Conservation (phyloP, 2,329 filamentous ascomycete species). For the Remersonia thermophila region DNA sequence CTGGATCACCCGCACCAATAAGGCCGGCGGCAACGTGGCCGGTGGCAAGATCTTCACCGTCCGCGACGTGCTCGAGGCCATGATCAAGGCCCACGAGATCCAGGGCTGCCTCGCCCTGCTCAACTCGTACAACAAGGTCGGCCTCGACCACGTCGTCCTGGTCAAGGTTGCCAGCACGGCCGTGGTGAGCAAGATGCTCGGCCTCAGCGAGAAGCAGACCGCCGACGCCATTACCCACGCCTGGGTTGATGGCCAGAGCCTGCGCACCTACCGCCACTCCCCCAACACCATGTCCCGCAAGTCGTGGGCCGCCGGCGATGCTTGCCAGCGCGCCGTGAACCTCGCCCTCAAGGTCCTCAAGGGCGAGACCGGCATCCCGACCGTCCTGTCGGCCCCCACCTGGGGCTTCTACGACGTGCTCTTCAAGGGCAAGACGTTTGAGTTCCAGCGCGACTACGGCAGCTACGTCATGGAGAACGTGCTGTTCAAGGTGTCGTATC, state of each 20-base stretch:
- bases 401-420: slow-evolving; percentile 99
- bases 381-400: slow-evolving; percentile 78
- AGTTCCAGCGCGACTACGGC: slow-evolving; percentile 91
- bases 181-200: slow-evolving; percentile 90
- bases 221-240: slow-evolving; percentile 93
- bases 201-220: slow-evolving; percentile 78
- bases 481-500: slow-evolving; percentile 98
- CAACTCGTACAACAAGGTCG: slow-evolving; percentile 98
- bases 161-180: slow-evolving; percentile 96
- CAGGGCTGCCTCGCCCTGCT: slow-evolving; percentile 93
- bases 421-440: slow-evolving; percentile 90
- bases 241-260: slow-evolving; percentile 90
- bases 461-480: slow-evolving; percentile 99
- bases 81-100: slow-evolving; percentile 99
- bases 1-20: slow-evolving; percentile 89
- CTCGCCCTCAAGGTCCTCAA: slow-evolving; percentile 80
- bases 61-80: slow-evolving; percentile 83
- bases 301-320: slow-evolving; percentile 97
- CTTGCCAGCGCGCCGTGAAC: slow-evolving; percentile 90
- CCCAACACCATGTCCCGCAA: slow-evolving; percentile 99
- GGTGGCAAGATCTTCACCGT: slow-evolving; percentile 82
- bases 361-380: slow-evolving; percentile 83
- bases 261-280: slow-evolving; percentile 93
- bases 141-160: slow-evolving; percentile 90
- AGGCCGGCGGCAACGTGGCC: slow-evolving; percentile 61